Evolutionary conservation across 2,329 filamentous ascomycete species (phyloP).

Genomic region (Furcasterigmium sp.): DNA sequence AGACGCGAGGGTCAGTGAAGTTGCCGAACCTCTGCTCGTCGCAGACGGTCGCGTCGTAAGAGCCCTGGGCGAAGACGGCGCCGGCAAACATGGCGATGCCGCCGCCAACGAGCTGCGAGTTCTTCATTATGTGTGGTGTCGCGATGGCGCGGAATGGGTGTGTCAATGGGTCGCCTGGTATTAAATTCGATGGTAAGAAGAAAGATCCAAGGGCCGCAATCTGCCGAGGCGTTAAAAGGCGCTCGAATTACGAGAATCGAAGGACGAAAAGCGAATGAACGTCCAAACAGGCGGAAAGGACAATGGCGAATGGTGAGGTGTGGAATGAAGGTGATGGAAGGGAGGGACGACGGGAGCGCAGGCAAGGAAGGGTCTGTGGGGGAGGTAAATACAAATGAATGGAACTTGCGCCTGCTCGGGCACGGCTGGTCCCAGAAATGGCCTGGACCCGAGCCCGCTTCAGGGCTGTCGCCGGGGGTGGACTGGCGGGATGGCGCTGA

Average conservation of each 20-base stretch:
- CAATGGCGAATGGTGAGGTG: neutral
- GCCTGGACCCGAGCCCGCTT: no score
- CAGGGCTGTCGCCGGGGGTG: no score
- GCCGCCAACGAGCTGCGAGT: conserved; percentile 6
- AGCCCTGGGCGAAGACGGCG: conserved; percentile 9
- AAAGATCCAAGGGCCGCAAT: neutral
- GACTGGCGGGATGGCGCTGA: no score
- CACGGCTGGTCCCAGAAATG: no score
- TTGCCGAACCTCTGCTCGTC: conserved; percentile 17
- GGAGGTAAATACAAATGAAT: no score
- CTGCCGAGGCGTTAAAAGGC: no score
- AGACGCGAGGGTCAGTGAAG: conserved; percentile 12
- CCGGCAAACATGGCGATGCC: conserved; percentile 11
- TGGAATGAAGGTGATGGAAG: neutral
- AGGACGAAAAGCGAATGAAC: neutral
- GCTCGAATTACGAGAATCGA: no score
- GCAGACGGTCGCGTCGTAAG: conserved; percentile 22
- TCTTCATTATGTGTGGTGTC: conserved; percentile 7
- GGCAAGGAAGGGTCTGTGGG: no score
- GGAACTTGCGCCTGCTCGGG: no score
- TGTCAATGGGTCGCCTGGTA: no score
- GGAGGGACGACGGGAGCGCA: no score
- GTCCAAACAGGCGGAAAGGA: neutral
- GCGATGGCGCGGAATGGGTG: neutral
- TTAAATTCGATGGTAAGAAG: neutral